Percentiles rank a stretch among this genome's conserved stretches.
Evolutionary conservation across 1,284 basidiomycete genomes (phyloP).

Genomic region (Lentinus polychrous): DNA sequence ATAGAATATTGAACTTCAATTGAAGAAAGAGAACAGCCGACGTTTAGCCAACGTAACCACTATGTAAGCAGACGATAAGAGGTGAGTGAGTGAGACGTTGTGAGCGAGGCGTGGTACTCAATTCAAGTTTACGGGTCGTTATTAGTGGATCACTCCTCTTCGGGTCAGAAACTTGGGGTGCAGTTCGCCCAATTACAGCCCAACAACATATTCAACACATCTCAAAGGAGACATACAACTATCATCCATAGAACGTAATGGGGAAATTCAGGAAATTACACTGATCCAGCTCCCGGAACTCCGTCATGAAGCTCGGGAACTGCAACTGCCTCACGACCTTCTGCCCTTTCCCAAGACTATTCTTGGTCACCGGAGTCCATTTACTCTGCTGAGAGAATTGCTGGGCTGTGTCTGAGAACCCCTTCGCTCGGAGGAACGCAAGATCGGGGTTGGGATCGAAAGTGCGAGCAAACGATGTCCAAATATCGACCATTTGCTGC

Average conservation of each 20-base stretch:
- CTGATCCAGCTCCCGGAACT: slow-evolving; percentile 21
- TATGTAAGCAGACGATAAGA: no score
- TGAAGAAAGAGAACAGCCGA: no score
- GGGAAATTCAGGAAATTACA: slow-evolving; percentile 18
- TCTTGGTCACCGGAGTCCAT: slow-evolving; percentile 21
- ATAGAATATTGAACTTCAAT: no score
- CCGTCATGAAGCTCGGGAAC: slow-evolving; percentile 21
- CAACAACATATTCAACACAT: no score
- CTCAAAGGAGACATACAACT: no score
- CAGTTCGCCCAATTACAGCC: no score
- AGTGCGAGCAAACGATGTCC: slow-evolving; percentile 33
- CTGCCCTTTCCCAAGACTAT: slow-evolving; percentile 12
- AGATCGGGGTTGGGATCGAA: slow-evolving; percentile 34
- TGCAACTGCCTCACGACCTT: slow-evolving; percentile 20
- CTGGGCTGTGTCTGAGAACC: slow-evolving; percentile 18
- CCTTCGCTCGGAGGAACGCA: slow-evolving; percentile 28
- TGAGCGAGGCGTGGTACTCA: no score
- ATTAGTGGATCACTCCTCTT: no score
- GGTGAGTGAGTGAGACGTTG: no score
- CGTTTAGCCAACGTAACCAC: no score
- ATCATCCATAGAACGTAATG: slow-evolving; percentile 2
- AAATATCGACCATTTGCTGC: slow-evolving; percentile 30
- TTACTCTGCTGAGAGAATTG: slow-evolving; percentile 16
- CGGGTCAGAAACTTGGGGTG: no score
- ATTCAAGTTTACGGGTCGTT: no score